Conservation (phyloP, 768 basidiomycete genomes). For the Pleurotus cornucopiae region DNA sequence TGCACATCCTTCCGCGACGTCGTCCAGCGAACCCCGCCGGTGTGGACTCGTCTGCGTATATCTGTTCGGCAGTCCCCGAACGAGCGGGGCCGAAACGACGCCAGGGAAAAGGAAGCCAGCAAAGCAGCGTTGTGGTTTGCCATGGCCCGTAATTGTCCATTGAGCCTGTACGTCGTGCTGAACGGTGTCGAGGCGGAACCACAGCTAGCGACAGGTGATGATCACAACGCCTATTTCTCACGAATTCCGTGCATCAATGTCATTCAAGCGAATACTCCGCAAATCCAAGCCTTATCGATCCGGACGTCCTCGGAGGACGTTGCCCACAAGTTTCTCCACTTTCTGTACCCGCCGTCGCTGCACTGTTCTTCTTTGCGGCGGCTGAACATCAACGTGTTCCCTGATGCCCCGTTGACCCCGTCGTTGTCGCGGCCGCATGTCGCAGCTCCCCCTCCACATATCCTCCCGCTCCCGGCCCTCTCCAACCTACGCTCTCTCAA, state of each 20-base stretch:
- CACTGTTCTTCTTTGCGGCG: constrained; percentile 4
- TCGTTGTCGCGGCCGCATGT: background rate
- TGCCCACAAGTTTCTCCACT: constrained; percentile 5
- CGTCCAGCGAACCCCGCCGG: constrained; percentile 23
- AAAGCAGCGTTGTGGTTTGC: constrained; percentile 29
- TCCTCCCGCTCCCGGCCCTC: constrained; percentile 7
- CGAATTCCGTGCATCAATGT: constrained; percentile 1
- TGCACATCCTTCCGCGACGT: constrained; percentile 24
- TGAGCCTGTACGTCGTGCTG: constrained; percentile 17
- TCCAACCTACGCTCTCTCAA: constrained; percentile 13
- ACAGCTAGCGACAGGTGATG: background rate
- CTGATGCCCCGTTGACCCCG: background rate
- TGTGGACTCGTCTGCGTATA: constrained; percentile 26
- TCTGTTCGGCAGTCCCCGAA: background rate
- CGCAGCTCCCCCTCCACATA: background rate
- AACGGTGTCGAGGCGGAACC: constrained; percentile 7
- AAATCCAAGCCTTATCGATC: constrained; percentile 3
- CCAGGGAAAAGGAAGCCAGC: constrained; percentile 8
- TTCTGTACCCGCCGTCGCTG: background rate
- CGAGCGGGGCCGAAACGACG: constrained; percentile 2
- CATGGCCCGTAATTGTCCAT: constrained; percentile 20
- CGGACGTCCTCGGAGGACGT: background rate
- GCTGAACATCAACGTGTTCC: constrained; percentile 7
- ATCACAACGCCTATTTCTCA: background rate
- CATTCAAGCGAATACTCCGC: background rate